These are phyloP conservation scores for Blastomyces silverae DNA, from an alignment of 2,329 filamentous ascomycete species.

Conservation along the genomic window DNA sequence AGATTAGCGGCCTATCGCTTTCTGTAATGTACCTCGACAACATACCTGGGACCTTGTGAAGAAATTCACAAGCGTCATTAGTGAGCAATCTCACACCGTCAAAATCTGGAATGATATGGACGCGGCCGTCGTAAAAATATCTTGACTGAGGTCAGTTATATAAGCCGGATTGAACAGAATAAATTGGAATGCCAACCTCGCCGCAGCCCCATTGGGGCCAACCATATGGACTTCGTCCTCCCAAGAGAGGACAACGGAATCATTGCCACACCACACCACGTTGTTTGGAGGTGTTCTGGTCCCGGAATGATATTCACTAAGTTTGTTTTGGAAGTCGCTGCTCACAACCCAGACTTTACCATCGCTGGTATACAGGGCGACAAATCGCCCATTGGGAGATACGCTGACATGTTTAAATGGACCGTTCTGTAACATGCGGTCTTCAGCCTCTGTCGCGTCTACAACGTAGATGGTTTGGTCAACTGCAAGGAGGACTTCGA, in stretches of 20 bases:
- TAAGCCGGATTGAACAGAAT: neutral
- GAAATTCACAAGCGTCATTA: conserved; percentile 90
- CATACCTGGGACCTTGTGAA: conserved; percentile 77
- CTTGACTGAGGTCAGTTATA: conserved; percentile 36
- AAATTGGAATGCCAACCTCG: conserved; percentile 40
- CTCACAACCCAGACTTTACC: conserved; percentile 89
- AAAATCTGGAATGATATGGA: conserved; percentile 79
- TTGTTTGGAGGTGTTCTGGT: conserved; percentile 79
- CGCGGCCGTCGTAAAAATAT: conserved; percentile 84
- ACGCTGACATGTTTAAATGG: conserved; percentile 87
- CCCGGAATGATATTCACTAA: conserved; percentile 85
- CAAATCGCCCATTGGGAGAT: conserved; percentile 82
- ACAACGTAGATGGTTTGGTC: conserved; percentile 76
- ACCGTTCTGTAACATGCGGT: conserved; percentile 82
- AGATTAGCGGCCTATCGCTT: conserved; percentile 13
- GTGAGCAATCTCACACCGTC: conserved; percentile 89
- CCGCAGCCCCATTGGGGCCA: conserved; percentile 70
- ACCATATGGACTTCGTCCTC: conserved; percentile 95
- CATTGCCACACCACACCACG: conserved; percentile 93
- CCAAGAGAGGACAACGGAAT: conserved; percentile 90
- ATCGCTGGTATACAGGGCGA: conserved; percentile 77
- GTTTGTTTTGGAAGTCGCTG: conserved; percentile 85
- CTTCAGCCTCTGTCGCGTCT: conserved; percentile 83
- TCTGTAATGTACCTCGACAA: neutral
- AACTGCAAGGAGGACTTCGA: conserved; percentile 85